Evolutionary conservation across 352 stramenopile species (phyloP).

Genomic region (Phytopythium ostracodes): DNA sequence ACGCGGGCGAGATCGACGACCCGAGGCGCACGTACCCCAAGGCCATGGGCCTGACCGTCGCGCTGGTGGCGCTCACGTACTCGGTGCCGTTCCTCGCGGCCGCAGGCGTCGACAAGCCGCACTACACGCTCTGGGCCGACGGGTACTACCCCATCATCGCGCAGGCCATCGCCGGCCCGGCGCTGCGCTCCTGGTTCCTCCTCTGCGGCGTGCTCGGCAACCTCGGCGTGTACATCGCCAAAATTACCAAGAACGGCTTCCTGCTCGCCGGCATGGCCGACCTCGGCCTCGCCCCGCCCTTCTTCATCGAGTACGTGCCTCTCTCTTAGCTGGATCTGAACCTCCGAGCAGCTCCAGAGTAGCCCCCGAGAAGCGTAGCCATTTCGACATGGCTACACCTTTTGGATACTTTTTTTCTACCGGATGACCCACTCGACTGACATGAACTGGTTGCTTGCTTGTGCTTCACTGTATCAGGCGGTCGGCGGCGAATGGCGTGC

Average conservation of each 20-base stretch:
- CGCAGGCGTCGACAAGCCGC: slow-evolving; percentile 59
- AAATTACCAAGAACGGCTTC: slow-evolving; percentile 83
- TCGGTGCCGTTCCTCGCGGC: slow-evolving; percentile 70
- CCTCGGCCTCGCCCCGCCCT: slow-evolving; percentile 70
- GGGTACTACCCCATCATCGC: slow-evolving; percentile 75
- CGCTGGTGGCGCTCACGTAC: slow-evolving; percentile 76
- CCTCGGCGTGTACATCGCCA: slow-evolving; percentile 73
- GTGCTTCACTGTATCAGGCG: slow-evolving; percentile 41
- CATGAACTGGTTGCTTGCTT: background rate
- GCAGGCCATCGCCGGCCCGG: slow-evolving; percentile 51
- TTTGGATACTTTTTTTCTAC: background rate
- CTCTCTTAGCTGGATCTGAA: too few relatives aligned
- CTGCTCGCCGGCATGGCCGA: slow-evolving; percentile 80
- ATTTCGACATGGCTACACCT: slow-evolving; percentile 1
- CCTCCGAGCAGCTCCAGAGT: background rate
- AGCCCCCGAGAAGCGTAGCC: background rate
- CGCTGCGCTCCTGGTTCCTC: slow-evolving; percentile 75
- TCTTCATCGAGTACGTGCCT: slow-evolving; percentile 56
- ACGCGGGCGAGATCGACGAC: slow-evolving; percentile 67
- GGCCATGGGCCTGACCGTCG: slow-evolving; percentile 73
- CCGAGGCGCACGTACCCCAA: slow-evolving; percentile 68
- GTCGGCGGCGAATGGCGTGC: slow-evolving; percentile 50
- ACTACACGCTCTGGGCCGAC: slow-evolving; percentile 74
- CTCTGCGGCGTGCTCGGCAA: slow-evolving; percentile 77
- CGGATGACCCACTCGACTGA: too few relatives aligned